These are phyloP conservation scores for Mycena indigotica DNA, from an alignment of 768 basidiomycete species.

Conservation along the genomic window DNA sequence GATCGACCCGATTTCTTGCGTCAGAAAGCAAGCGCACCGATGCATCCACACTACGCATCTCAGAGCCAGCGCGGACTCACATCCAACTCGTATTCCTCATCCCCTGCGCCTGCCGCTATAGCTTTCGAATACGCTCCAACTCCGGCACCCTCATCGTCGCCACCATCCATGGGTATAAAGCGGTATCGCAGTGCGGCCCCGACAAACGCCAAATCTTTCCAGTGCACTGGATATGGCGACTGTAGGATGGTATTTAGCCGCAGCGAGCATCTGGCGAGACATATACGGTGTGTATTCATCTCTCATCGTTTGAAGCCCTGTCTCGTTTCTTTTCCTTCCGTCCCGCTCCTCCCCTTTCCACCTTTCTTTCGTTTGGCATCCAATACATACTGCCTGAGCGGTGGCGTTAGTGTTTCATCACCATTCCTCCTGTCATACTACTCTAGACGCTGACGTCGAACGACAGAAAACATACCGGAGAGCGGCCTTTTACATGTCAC, in stretches of 20 bases:
- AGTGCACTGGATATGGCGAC: conserved; percentile 74
- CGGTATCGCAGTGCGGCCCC: conserved; percentile 63
- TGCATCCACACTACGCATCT: no score
- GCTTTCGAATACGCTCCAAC: no score
- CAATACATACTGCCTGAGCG: neutral
- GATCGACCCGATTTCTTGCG: no score
- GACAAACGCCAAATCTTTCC: conserved; percentile 74
- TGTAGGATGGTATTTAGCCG: conserved; percentile 79
- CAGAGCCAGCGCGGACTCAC: no score
- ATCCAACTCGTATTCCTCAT: no score
- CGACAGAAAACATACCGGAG: conserved; percentile 57
- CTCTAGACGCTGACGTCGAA: neutral
- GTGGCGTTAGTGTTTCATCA: neutral
- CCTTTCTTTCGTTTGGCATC: neutral
- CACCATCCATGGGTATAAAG: conserved; percentile 24
- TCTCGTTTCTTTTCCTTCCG: neutral
- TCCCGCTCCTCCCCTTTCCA: neutral
- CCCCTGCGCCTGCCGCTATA: no score
- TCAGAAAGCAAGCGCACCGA: no score
- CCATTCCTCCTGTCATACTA: neutral
- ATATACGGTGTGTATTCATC: conserved; percentile 61
- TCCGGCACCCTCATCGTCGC: neutral
- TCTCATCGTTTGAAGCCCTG: conserved; percentile 6
- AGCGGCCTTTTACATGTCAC: conserved; percentile 74
- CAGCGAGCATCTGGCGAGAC: conserved; percentile 76